These are phyloP conservation scores for Zizania palustris DNA, from an alignment of 202 grass and related monocot species.

Conservation along the genomic window DNA sequence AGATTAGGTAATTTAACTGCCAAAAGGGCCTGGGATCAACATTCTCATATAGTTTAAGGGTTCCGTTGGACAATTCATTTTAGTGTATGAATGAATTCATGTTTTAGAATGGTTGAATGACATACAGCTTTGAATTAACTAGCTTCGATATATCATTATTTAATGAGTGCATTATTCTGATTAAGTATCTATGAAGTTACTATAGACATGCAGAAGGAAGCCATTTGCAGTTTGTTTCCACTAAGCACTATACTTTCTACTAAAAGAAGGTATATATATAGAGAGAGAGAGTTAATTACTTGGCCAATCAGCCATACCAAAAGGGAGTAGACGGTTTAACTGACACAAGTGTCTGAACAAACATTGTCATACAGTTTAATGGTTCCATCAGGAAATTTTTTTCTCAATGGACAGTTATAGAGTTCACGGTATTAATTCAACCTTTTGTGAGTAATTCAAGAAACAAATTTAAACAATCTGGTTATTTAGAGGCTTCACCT, in stretches of 20 bases:
- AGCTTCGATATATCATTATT: background rate
- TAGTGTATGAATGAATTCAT: no score
- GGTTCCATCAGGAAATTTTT: background rate
- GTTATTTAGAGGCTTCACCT: background rate
- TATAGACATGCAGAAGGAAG: background rate
- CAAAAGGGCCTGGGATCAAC: no score
- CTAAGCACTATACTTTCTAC: background rate
- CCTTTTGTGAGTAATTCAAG: background rate
- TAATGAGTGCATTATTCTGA: conserved; percentile 3
- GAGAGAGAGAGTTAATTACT: background rate
- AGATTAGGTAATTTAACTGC: no score
- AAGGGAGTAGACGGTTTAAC: conserved; percentile 13
- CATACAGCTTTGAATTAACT: background rate
- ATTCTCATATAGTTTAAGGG: no score
- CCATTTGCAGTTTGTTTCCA: background rate
- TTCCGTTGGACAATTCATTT: no score
- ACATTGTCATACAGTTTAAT: background rate
- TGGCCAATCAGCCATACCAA: background rate
- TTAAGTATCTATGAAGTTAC: background rate
- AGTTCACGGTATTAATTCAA: background rate
- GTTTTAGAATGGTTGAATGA: no score
- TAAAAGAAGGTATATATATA: background rate
- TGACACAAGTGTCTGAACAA: background rate
- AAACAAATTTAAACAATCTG: no score
- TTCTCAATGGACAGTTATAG: background rate